Base-by-base conservation (phyloP, 2,329 filamentous ascomycete species). In the Ilyonectria destructans region DNA sequence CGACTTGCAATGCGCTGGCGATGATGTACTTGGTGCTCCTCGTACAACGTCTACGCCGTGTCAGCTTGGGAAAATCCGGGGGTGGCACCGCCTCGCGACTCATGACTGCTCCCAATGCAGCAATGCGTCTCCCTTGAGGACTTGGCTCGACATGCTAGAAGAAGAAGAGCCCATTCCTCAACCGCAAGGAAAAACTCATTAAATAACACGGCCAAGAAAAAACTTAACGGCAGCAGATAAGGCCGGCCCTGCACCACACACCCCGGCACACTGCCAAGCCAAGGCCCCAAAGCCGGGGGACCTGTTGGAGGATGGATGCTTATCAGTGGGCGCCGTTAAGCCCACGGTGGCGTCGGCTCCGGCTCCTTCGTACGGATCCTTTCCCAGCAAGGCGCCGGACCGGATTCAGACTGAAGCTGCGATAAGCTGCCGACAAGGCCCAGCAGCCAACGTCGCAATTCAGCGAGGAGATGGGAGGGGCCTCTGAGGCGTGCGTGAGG, bases 281-380 rank as follows among this genome's bases (percentile, higher is more conserved):
- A 35, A 35, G 49, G 49, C n/a, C n/a, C 45, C 37, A 54, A 51
- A 62, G 35, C 58, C 33, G 48, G 58, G 62, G 69, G 64, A 55
- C 70, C 74, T 76, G 58, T 73, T 56, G 60, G 67, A 67, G 48
- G 62, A 66, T 65, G 35, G 48, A 69, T 66, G 65, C 73, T 76
- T 76, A 77, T 76, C 74, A 74, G 74, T 65, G 58, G 64, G 68
- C 60, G 60, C 70, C 61, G 61, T 73, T 72, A 67, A 62, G 69
- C 60, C 69, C 63, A 65, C 61, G 65, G 69, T 71, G 72, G 72
- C 69, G 70, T 73, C 60, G 45, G 46, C 37, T 64, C 62, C 58
- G 55, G 62, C 59, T 60, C 58, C 63, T 54, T 49, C 49, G 45
- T 52, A 49, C 46, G 23, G 46, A 49, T 49, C 46, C 46, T 15